A percentile compares a stretch with the other conserved stretches of the same genome.
phyloP scores from a whole-genome alignment of 805 yeast species.

The Isabelozyma rhagii region DNA sequence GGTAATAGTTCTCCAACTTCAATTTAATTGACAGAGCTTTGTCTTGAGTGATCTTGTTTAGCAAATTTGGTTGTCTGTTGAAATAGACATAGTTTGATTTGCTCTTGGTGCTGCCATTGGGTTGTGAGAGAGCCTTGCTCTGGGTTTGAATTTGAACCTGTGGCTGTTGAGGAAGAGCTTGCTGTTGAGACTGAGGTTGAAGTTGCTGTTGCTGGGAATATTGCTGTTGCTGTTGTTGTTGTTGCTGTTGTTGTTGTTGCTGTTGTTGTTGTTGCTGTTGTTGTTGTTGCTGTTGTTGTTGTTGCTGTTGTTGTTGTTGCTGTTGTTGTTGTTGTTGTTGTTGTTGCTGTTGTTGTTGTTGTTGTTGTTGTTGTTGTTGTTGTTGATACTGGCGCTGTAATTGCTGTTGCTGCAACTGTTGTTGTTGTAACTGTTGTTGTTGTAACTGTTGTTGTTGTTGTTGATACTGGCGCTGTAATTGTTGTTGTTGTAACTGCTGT shows the following conservation, averaged over 20 bases:
- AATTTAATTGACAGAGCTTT: slow-evolving; percentile 81
- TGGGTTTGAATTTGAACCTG: slow-evolving; percentile 7
- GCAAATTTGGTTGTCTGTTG: slow-evolving; percentile 77
- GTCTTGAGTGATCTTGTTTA: slow-evolving; percentile 75
- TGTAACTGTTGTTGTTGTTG: slow-evolving; percentile 8
- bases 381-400: slow-evolving; percentile 7
- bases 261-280: slow-evolving; percentile 8
- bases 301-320: slow-evolving; percentile 8
- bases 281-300: slow-evolving; percentile 7
- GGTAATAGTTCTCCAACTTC: slow-evolving; percentile 79
- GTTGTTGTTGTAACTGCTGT: slow-evolving; percentile 11
- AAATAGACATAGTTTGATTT: slow-evolving; percentile 59
- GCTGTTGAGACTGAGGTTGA: slow-evolving; percentile 6
- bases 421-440: slow-evolving; percentile 7
- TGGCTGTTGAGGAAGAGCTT: slow-evolving; percentile 8
- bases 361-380: slow-evolving; percentile 6
- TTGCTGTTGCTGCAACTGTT: slow-evolving; percentile 8
- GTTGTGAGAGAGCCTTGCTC: not conserved
- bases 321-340: slow-evolving; percentile 9
- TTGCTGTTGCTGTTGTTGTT: slow-evolving; percentile 8
- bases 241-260: slow-evolving; percentile 7
- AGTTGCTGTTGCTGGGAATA: slow-evolving; percentile 3
- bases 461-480: slow-evolving; percentile 10
- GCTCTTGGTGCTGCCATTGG: slow-evolving; percentile 1
- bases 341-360: slow-evolving; percentile 11